Percentiles rank a stretch among this genome's conserved stretches.
Evolutionary conservation across 2,329 filamentous ascomycete species (phyloP).

Genomic region (Trichoderma harzianum): DNA sequence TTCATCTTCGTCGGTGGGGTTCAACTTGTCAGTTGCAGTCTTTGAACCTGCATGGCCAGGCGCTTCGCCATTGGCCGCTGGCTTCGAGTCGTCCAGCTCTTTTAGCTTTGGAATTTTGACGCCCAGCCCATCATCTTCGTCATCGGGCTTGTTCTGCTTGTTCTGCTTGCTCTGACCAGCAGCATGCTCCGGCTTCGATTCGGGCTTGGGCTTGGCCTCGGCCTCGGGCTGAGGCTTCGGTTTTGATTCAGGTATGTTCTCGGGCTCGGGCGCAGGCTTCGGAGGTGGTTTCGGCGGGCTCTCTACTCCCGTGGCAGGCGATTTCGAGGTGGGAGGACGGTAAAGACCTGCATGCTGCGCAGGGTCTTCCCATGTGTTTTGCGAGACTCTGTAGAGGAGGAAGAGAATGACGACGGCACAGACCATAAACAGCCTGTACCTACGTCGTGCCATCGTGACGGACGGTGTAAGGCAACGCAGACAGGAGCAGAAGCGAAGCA

Average conservation of each 20-base stretch:
- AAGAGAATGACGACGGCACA: conserved; percentile 54
- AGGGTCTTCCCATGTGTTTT: conserved; percentile 38
- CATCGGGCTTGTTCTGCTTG: neutral
- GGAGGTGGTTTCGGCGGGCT: neutral
- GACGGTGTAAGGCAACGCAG: neutral
- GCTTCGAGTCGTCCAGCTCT: conserved; percentile 15
- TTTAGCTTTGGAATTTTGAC: conserved; percentile 17
- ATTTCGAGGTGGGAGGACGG: conserved; percentile 6
- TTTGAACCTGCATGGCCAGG: neutral
- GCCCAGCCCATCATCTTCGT: conserved; percentile 13
- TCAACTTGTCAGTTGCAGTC: neutral
- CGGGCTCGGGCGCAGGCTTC: neutral
- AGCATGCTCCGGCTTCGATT: neutral
- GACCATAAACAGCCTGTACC: conserved; percentile 59
- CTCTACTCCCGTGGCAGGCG: neutral
- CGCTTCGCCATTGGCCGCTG: conserved; percentile 2
- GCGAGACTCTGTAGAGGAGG: conserved; percentile 48
- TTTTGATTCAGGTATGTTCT: neutral
- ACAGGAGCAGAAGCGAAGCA: neutral
- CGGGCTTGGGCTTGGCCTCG: neutral
- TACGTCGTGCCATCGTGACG: conserved; percentile 53
- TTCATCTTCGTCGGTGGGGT: neutral
- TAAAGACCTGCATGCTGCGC: conserved; percentile 2
- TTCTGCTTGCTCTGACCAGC: neutral
- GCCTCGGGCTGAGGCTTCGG: neutral